phyloP scores from a whole-genome alignment of 2,329 filamentous ascomycete genomes.

The Grosmannia penicillata region DNA sequence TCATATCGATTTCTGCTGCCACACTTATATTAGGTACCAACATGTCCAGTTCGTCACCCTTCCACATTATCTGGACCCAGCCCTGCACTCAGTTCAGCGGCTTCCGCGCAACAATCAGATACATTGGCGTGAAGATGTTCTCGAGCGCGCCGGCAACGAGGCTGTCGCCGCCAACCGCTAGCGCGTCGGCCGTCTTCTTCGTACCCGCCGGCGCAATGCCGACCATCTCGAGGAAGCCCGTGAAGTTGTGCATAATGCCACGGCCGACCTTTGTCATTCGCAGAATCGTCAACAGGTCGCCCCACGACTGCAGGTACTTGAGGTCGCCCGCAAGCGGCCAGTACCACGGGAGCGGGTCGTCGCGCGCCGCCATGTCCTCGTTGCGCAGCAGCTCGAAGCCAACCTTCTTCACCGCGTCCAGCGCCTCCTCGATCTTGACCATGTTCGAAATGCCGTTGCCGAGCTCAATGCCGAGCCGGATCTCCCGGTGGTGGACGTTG shows the following conservation, averaged over 20 bases:
- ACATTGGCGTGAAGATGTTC: slow-evolving; percentile 98
- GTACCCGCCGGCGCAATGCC: slow-evolving; percentile 68
- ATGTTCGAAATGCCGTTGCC: slow-evolving; percentile 97
- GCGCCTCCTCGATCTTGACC: slow-evolving; percentile 61
- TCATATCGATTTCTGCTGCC: too few relatives aligned
- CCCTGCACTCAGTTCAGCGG: slow-evolving; percentile 30
- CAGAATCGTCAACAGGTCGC: slow-evolving; percentile 68
- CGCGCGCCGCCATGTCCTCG: slow-evolving; percentile 71
- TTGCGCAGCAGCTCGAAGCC: slow-evolving; percentile 74
- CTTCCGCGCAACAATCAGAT: slow-evolving; percentile 89
- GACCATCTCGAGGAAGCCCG: slow-evolving; percentile 61
- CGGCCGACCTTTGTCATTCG: slow-evolving; percentile 83
- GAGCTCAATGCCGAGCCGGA: slow-evolving; percentile 87
- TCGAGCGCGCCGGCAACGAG: slow-evolving; percentile 74
- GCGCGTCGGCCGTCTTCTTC: slow-evolving; percentile 85
- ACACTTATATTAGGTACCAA: too few relatives aligned
- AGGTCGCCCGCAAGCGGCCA: slow-evolving; percentile 80
- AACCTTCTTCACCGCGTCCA: slow-evolving; percentile 70
- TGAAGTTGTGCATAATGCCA: slow-evolving; percentile 57
- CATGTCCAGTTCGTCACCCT: neutral
- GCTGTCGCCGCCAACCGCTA: slow-evolving; percentile 69
- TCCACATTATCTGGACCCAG: neutral
- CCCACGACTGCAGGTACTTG: slow-evolving; percentile 64
- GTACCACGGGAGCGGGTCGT: slow-evolving; percentile 77
- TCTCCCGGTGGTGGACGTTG: slow-evolving; percentile 72